Evolutionary conservation across 2,329 filamentous ascomycete species (phyloP).

Genomic region (Talaromyces sp.): DNA sequence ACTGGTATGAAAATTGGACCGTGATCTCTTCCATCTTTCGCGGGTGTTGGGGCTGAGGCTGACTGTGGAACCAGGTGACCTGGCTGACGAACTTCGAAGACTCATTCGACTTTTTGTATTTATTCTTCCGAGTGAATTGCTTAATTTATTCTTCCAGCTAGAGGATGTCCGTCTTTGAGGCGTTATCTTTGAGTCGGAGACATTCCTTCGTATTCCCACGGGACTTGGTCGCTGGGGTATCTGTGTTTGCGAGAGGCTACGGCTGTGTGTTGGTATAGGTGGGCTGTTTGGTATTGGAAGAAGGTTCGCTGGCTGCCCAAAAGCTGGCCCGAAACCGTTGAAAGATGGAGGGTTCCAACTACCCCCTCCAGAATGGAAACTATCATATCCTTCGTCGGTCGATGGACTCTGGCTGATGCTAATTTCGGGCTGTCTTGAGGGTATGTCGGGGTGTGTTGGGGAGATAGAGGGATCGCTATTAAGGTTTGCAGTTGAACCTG

Average conservation of each 20-base stretch:
- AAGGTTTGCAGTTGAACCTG: neutral
- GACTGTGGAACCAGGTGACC: neutral
- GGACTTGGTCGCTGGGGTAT: constrained; percentile 9
- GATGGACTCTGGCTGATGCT: constrained; percentile 18
- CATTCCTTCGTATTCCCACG: constrained; percentile 14
- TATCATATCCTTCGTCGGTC: constrained; percentile 34
- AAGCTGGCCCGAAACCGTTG: neutral
- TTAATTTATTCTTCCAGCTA: neutral
- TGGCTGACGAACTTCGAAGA: neutral
- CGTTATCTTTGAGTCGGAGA: constrained; percentile 10
- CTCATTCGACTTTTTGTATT: neutral
- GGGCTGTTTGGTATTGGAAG: constrained; percentile 17
- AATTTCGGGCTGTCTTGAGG: neutral
- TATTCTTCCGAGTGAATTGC: too few species aligned
- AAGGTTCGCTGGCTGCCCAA: constrained; percentile 8
- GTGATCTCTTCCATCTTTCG: constrained; percentile 17
- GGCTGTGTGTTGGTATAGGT: constrained; percentile 13
- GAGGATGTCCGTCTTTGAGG: constrained; percentile 3
- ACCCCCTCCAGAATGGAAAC: constrained; percentile 20
- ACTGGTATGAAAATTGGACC: constrained; percentile 35
- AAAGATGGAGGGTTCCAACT: constrained; percentile 13
- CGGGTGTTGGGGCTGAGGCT: too few species aligned
- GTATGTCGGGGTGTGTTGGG: too few species aligned
- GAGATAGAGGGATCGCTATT: constrained; percentile 3
- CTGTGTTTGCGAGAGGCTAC: constrained; percentile 15